Base-by-base conservation (phyloP, 2,329 filamentous ascomycete genomes). In the Fusarium abutilonis region DNA sequence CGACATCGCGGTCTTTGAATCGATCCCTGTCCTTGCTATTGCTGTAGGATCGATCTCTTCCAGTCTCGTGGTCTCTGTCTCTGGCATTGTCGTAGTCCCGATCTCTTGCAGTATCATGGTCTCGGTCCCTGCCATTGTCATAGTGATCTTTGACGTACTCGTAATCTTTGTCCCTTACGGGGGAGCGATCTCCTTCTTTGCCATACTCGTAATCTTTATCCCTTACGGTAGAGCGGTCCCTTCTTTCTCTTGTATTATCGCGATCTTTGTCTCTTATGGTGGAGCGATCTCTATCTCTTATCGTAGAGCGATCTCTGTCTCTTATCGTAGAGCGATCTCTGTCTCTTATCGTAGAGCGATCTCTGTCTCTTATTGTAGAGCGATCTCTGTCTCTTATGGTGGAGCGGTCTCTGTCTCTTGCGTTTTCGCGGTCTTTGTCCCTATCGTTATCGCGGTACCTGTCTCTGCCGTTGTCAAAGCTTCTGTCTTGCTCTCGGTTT, bases 311-410 rank as follows among this genome's bases (percentile, higher is more conserved):
- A 28, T 58, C 47, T 38, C 47, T 52, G 29, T 56, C 36, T 21
- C 49, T 47, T 8, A 10, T 29, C 5, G 28, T 29, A 8, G 28
- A 56, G 26, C 5, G 38, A 44, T 29, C n/a, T n/a, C n/a, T n/a
- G n/a, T n/a, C n/a, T n/a, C n/a, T n/a, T n/a, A n/a, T n/a, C n/a
- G n/a, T n/a, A n/a, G n/a, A n/a, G 9, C 32, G 43, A 34, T 65
- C 62, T 9, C 50, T 52, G 10, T 64, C 61, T 15, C 59, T 46
- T 26, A 14, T 35, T 2, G 15, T 26, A 9, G 41, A 41, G n/a
- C 41, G 43, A 23, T 53, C 43, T 51, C 61, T 63, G 9, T 73
- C 69, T 26, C 46, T 55, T 39, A 32, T 59, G 54, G 13, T 29
- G 31, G 23, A 26, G 8, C 23, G n/a, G n/a, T n/a, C 28, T 3